Conservation (phyloP, 257 asterid species). For the Catharanthus roseus region DNA sequence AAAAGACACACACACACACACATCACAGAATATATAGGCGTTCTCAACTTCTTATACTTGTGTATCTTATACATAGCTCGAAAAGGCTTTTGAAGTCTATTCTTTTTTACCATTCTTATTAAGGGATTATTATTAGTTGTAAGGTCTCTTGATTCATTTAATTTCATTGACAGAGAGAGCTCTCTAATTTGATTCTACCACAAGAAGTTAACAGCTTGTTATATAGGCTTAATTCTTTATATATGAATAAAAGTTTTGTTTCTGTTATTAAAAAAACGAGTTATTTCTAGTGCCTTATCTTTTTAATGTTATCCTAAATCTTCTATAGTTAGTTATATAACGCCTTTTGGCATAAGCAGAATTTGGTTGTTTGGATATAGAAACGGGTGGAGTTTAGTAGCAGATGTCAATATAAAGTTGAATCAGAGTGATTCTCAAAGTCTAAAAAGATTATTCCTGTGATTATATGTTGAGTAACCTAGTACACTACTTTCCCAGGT, state of each 20-base stretch:
- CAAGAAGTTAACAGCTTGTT: conserved; percentile 3
- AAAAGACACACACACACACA: too few relatives aligned
- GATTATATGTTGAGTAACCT: neutral
- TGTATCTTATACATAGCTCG: conserved; percentile 7
- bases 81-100: neutral
- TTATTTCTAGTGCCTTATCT: neutral
- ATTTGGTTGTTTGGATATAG: neutral
- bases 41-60: conserved; percentile 7
- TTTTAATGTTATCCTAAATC: neutral
- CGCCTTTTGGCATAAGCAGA: neutral
- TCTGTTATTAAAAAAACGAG: too few relatives aligned
- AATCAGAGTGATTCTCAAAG: neutral
- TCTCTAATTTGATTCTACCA: conserved; percentile 2
- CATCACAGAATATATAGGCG: neutral
- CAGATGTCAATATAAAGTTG: neutral
- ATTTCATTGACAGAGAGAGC: neutral
- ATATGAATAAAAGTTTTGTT: neutral
- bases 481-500: neutral
- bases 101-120: conserved; percentile 4
- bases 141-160: neutral
- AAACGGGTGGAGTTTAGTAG: neutral
- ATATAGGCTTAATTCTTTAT: neutral
- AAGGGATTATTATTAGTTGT: neutral
- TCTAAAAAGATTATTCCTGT: neutral
- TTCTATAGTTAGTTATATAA: too few relatives aligned